These are phyloP conservation scores for Schizochytrium sp. DNA, from an alignment of 108 stramenopile genomes.

Conservation along the genomic window DNA sequence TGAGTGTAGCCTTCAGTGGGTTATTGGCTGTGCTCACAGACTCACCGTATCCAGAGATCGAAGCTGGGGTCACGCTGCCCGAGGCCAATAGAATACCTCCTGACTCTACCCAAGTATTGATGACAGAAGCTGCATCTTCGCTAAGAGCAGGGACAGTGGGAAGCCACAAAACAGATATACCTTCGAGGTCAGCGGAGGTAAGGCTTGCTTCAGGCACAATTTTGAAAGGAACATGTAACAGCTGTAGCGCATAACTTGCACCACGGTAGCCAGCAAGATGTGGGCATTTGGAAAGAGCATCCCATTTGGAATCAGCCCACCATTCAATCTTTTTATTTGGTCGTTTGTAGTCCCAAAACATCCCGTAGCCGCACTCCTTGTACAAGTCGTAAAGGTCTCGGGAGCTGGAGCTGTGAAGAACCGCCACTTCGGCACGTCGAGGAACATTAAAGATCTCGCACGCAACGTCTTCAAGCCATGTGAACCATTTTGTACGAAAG, in stretches of 20 bases:
- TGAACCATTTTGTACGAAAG: constrained; percentile 58
- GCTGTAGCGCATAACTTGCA: constrained; percentile 18
- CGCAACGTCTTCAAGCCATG: constrained; percentile 12
- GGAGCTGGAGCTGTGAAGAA: constrained; percentile 50
- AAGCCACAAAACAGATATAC: constrained; percentile 12
- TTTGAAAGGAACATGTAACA: constrained; percentile 45
- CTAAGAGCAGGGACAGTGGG: background rate
- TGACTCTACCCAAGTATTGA: constrained; percentile 39
- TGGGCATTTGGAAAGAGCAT: background rate
- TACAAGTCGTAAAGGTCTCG: constrained; percentile 51
- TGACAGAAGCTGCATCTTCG: background rate
- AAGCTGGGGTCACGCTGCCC: background rate
- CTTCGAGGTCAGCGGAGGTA: background rate
- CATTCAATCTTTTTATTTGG: constrained; percentile 36
- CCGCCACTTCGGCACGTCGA: constrained; percentile 22
- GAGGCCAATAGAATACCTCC: constrained; percentile 2
- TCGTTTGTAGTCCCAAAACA: constrained; percentile 46
- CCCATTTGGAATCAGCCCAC: constrained; percentile 24
- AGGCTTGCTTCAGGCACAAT: constrained; percentile 9
- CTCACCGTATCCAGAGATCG: constrained; percentile 11
- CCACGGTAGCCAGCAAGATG: constrained; percentile 58
- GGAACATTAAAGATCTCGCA: constrained; percentile 23
- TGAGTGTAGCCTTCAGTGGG: background rate
- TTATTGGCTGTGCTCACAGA: background rate
- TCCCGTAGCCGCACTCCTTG: constrained; percentile 40